These are phyloP conservation scores for Citeromyces hawaiiensis DNA, from an alignment of 1,139 yeast genomes.

Conservation along the genomic window DNA sequence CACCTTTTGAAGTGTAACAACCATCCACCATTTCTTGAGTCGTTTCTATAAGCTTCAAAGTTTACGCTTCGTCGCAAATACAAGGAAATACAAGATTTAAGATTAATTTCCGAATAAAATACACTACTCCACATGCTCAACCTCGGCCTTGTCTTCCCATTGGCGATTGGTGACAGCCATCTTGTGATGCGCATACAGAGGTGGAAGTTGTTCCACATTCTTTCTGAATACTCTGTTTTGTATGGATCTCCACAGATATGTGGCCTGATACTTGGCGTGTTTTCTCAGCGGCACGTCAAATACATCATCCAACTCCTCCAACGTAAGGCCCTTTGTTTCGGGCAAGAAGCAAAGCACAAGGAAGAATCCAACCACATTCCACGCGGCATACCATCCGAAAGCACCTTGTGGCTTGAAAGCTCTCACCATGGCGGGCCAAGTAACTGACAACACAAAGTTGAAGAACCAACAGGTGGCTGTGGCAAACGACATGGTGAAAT, in stretches of 20 bases:
- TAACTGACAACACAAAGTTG: conserved; percentile 65
- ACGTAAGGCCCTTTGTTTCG: conserved; percentile 55
- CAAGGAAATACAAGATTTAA: no score
- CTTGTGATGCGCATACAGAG: conserved; percentile 41
- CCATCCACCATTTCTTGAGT: no score
- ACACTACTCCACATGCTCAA: conserved; percentile 23
- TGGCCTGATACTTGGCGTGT: conserved; percentile 45
- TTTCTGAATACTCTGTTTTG: conserved; percentile 25
- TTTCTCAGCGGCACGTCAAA: conserved; percentile 40
- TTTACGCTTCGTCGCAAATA: no score
- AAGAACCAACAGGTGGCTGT: conserved; percentile 82
- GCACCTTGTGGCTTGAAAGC: conserved; percentile 75
- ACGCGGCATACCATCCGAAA: conserved; percentile 80
- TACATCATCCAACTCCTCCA: conserved; percentile 64
- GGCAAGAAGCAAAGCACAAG: conserved; percentile 55
- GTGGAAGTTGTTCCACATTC: conserved; percentile 33
- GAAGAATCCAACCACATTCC: conserved; percentile 70
- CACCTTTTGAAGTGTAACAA: no score
- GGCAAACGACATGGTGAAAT: conserved; percentile 76
- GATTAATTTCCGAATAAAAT: background rate
- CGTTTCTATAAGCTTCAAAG: no score
- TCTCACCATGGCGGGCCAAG: conserved; percentile 65
- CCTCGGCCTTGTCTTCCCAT: conserved; percentile 43
- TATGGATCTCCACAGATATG: conserved; percentile 27
- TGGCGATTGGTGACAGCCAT: conserved; percentile 45